These are phyloP conservation scores for Metarhizium rileyi DNA, from an alignment of 2,329 filamentous ascomycete species.

Conservation along the genomic window DNA sequence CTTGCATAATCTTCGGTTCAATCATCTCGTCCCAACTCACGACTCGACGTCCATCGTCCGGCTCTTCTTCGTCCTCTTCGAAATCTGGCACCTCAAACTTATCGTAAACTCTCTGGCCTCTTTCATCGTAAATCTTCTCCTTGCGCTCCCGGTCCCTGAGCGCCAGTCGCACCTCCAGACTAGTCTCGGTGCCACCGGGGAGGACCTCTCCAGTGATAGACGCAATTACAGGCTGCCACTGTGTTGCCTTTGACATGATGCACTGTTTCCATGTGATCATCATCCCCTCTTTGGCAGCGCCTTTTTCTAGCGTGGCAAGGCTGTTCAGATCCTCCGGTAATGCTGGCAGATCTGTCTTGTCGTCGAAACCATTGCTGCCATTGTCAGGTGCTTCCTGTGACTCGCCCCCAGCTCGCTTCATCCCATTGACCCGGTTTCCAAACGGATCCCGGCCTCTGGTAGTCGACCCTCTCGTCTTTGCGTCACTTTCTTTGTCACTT, in stretches of 20 bases:
- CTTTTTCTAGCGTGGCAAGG: slow-evolving; percentile 39
- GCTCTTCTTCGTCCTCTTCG: slow-evolving; percentile 47
- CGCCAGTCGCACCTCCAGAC: slow-evolving; percentile 55
- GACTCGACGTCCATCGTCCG: slow-evolving; percentile 54
- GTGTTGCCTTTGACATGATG: slow-evolving; percentile 49
- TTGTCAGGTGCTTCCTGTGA: not conserved
- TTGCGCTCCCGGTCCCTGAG: slow-evolving; percentile 53
- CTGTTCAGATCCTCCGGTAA: slow-evolving; percentile 47
- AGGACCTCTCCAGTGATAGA: slow-evolving; percentile 58
- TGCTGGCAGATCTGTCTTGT: slow-evolving; percentile 48
- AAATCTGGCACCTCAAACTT: slow-evolving; percentile 66
- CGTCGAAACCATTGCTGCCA: not conserved
- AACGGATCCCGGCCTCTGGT: not conserved
- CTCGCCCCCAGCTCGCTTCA: too few relatives aligned
- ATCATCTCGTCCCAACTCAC: slow-evolving; percentile 53
- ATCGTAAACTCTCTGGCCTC: slow-evolving; percentile 62
- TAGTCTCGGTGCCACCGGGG: slow-evolving; percentile 38
- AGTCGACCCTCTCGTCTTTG: not conserved
- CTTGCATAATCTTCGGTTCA: slow-evolving; percentile 55
- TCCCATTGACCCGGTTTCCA: slow-evolving; percentile 11
- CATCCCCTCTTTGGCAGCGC: slow-evolving; percentile 46
- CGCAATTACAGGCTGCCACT: slow-evolving; percentile 56
- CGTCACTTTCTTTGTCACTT: not conserved
- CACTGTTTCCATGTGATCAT: slow-evolving; percentile 61
- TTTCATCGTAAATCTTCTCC: slow-evolving; percentile 51